A percentile compares a stretch with the other conserved stretches of the same genome.
Conservation (phyloP, 495 filamentous ascomycete species). For the Xylaria bambusicola region DNA sequence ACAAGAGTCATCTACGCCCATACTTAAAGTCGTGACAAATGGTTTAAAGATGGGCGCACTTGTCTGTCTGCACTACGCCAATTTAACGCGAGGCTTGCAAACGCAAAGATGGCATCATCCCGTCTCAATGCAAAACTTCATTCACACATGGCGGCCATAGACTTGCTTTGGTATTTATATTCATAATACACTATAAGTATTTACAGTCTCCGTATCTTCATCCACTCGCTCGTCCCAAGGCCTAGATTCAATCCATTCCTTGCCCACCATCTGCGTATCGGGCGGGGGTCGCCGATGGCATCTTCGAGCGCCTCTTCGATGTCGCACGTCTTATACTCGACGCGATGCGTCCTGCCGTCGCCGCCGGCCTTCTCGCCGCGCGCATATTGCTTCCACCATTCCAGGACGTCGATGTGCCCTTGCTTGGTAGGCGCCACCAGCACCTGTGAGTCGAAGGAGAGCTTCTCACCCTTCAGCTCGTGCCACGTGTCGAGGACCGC, state of each 20-base stretch:
- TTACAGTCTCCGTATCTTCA: conserved; percentile 60
- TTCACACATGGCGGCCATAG: too few species aligned
- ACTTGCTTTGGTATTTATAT: too few species aligned
- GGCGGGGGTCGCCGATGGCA: conserved; percentile 66
- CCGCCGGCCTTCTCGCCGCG: conserved; percentile 51
- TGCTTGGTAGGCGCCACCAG: conserved; percentile 86
- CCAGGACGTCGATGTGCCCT: conserved; percentile 77
- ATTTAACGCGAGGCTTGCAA: too few species aligned
- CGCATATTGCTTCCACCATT: conserved; percentile 86
- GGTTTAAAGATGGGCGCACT: too few species aligned
- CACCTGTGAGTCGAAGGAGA: conserved; percentile 87
- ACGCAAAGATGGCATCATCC: too few species aligned
- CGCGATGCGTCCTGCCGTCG: conserved; percentile 50
- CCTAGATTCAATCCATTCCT: conserved; percentile 84
- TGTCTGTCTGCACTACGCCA: too few species aligned
- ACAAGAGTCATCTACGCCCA: too few species aligned
- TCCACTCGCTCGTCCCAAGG: conserved; percentile 88
- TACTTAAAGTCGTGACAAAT: too few species aligned
- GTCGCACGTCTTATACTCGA: conserved; percentile 94
- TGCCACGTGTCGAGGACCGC: conserved; percentile 83
- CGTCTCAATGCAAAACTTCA: too few species aligned
- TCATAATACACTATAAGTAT: too few species aligned
- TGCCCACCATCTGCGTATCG: conserved; percentile 86
- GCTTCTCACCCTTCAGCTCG: conserved; percentile 71
- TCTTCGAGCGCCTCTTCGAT: conserved; percentile 94